These are phyloP conservation scores for Tuber umbilicatum DNA, from an alignment of 495 filamentous ascomycete genomes.

Conservation along the genomic window DNA sequence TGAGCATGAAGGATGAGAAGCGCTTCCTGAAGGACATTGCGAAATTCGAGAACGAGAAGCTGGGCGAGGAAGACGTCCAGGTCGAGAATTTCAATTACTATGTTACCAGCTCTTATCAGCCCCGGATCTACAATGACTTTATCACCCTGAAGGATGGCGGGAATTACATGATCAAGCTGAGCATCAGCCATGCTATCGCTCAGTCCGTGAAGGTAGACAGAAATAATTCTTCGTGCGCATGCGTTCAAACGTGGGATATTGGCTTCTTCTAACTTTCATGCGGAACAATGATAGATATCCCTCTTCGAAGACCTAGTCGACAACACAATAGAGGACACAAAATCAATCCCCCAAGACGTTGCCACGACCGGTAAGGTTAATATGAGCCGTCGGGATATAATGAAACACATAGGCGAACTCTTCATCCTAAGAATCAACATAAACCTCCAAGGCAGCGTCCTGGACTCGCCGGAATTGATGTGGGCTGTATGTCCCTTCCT, in stretches of 20 bases:
- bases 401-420: constrained; percentile 96
- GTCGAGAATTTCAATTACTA: constrained; percentile 99
- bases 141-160: constrained; percentile 85
- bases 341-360: constrained; percentile 82
- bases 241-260: not conserved
- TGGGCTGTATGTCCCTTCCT: constrained; percentile 55
- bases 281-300: constrained; percentile 59
- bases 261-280: constrained; percentile 16
- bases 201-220: constrained; percentile 76
- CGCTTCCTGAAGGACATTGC: constrained; percentile 86
- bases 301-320: constrained; percentile 95
- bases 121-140: constrained; percentile 98
- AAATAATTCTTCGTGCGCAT: not conserved
- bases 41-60: constrained; percentile 90
- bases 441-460: constrained; percentile 90
- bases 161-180: constrained; percentile 96
- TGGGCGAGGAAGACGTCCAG: constrained; percentile 80
- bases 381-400: constrained; percentile 76
- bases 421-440: constrained; percentile 97
- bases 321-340: constrained; percentile 80
- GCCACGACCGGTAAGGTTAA: constrained; percentile 84
- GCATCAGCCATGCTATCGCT: constrained; percentile 88
- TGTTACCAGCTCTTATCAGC: constrained; percentile 93
- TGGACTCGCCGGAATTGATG: constrained; percentile 96
- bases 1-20: constrained; percentile 76